Percentiles rank a stretch among this genome's conserved stretches.
Conservation (phyloP, 257 asterid genomes). For the Solanum okadae region DNA sequence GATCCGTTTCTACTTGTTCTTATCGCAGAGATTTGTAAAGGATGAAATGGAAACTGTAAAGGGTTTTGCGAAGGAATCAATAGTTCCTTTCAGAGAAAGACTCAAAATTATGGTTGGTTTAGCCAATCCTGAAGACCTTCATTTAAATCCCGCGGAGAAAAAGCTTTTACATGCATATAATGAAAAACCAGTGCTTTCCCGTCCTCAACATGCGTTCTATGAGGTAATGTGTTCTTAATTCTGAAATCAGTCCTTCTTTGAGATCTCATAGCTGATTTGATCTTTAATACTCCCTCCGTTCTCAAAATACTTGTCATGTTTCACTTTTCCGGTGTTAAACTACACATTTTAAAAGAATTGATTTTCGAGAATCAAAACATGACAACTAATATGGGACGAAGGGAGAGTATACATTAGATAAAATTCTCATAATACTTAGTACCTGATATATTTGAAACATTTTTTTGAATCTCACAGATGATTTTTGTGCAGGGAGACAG, state of each 20-base stretch:
- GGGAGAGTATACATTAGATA: not conserved
- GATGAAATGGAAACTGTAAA: conserved; percentile 62
- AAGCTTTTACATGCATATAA: conserved; percentile 77
- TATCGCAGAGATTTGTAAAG: conserved; percentile 41
- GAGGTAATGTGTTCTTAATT: conserved; percentile 24
- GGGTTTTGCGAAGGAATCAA: conserved; percentile 54
- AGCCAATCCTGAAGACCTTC: conserved; percentile 70
- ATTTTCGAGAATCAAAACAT: not conserved
- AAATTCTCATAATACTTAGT: not conserved
- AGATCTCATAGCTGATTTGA: not conserved
- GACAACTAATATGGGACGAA: not conserved
- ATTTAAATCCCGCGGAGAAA: conserved; percentile 64
- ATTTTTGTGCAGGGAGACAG: conserved; percentile 49
- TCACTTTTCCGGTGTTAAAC: not conserved
- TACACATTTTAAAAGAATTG: not conserved
- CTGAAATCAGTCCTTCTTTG: not conserved
- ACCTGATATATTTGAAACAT: not conserved
- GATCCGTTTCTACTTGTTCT: not conserved
- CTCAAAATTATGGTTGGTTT: conserved; percentile 75
- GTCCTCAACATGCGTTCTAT: conserved; percentile 80
- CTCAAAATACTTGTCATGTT: not conserved
- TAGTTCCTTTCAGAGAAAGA: conserved; percentile 70
- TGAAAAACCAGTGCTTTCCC: conserved; percentile 90
- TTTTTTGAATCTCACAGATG: not conserved
- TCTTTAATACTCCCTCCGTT: not conserved